phyloP scores from a whole-genome alignment of 208 protist genomes.

The Acanthamoeba castellanii region DNA sequence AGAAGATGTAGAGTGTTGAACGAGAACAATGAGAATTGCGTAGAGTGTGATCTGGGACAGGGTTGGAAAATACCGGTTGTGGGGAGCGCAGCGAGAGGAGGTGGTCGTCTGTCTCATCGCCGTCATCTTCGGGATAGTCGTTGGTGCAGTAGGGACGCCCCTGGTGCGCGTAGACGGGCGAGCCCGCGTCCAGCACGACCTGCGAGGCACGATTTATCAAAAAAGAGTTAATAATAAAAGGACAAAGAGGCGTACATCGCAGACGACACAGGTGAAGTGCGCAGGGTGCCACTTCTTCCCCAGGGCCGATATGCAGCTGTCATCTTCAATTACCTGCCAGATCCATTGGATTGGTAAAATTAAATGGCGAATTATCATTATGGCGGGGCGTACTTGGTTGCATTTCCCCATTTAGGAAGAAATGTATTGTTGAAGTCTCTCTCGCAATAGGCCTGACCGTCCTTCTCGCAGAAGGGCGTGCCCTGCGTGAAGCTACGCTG shows the following conservation, averaged over 20 bases:
- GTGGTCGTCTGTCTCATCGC: neutral
- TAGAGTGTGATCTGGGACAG: too few relatives aligned
- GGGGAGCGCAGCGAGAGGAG: neutral
- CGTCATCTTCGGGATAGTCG: neutral
- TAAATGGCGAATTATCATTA: neutral
- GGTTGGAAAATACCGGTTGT: too few relatives aligned
- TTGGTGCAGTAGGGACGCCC: slow-evolving; percentile 13
- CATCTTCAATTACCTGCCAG: slow-evolving; percentile 1
- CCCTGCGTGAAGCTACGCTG: neutral
- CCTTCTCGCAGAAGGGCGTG: slow-evolving; percentile 32
- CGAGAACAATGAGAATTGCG: too few relatives aligned
- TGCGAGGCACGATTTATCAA: neutral
- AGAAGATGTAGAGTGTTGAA: neutral
- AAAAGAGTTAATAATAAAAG: neutral
- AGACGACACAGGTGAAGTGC: slow-evolving; percentile 27
- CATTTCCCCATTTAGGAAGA: slow-evolving; percentile 18
- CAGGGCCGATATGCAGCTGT: slow-evolving; percentile 27
- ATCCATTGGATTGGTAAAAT: neutral
- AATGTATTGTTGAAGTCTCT: slow-evolving; percentile 32
- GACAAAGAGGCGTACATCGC: neutral
- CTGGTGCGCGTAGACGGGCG: slow-evolving; percentile 27
- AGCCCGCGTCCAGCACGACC: neutral
- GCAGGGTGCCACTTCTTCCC: slow-evolving; percentile 55
- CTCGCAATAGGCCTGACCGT: slow-evolving; percentile 43
- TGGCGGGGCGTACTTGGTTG: neutral